Conservation (phyloP, 139 green algal species). For the Coccomyxa sp. region DNA sequence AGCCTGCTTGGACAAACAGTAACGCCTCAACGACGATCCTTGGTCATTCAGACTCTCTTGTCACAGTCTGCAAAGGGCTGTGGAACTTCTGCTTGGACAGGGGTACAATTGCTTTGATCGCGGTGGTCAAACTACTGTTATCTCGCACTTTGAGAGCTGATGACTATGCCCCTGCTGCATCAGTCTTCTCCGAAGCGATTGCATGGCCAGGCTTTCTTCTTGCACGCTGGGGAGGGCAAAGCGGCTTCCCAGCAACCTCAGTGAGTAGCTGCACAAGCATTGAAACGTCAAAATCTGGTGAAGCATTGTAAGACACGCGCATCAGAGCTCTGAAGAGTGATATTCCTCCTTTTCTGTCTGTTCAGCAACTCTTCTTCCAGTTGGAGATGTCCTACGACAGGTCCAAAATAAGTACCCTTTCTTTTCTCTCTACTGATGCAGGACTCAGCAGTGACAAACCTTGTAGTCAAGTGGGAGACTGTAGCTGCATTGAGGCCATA, state of each 20-base stretch:
- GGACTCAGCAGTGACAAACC: neutral
- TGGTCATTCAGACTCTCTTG: neutral
- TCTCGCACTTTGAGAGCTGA: neutral
- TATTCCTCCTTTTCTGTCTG: neutral
- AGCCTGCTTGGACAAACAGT: neutral
- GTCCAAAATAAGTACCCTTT: neutral
- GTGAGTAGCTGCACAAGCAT: neutral
- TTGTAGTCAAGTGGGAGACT: neutral
- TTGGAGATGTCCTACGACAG: neutral
- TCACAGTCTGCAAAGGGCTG: neutral
- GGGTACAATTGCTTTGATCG: neutral
- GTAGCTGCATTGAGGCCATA: neutral
- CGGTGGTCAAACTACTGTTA: neutral
- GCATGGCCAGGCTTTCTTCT: neutral
- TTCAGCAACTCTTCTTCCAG: neutral
- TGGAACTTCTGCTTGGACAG: neutral
- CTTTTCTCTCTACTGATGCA: neutral
- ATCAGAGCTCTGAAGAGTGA: too few relatives aligned
- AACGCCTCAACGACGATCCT: neutral
- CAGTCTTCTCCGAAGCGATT: neutral
- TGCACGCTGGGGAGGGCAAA: neutral
- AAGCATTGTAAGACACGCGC: too few relatives aligned
- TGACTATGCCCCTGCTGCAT: neutral
- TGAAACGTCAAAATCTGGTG: too few relatives aligned
- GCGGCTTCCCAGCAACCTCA: neutral